Conservation (phyloP, 2,329 filamentous ascomycete genomes). For the Albophoma yamanashiensis region DNA sequence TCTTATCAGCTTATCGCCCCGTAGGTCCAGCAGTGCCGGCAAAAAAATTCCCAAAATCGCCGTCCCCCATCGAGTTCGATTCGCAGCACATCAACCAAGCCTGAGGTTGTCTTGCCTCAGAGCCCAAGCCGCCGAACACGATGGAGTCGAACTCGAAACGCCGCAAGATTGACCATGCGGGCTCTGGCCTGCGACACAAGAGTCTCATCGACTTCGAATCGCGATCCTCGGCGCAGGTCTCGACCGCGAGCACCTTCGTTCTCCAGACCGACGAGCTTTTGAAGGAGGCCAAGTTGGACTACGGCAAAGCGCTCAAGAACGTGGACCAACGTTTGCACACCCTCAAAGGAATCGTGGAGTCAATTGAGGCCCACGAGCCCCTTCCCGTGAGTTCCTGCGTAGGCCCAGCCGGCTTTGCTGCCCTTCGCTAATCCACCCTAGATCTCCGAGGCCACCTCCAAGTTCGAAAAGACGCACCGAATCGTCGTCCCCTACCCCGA, state of each 20-base stretch:
- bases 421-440: constrained; percentile 21
- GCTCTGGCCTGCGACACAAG: constrained; percentile 20
- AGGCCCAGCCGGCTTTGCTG: neutral
- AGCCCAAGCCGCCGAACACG: constrained; percentile 1
- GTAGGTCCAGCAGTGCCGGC: neutral
- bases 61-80: neutral
- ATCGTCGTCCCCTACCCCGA: constrained; percentile 75
- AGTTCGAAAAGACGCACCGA: constrained; percentile 55
- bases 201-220: constrained; percentile 30
- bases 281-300: constrained; percentile 42
- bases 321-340: constrained; percentile 38
- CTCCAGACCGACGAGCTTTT: constrained; percentile 50
- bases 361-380: constrained; percentile 36
- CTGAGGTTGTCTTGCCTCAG: constrained; percentile 3
- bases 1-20: constrained; percentile 18
- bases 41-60: constrained; percentile 1
- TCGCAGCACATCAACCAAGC: neutral
- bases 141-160: constrained; percentile 40
- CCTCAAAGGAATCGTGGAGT: constrained; percentile 42
- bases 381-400: constrained; percentile 31
- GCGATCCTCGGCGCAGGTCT: constrained; percentile 26
- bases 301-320: constrained; percentile 34
- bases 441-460: constrained; percentile 58
- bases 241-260: constrained; percentile 43
- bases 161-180: constrained; percentile 34